These are phyloP conservation scores for Scheffersomyces parashehatae DNA, from an alignment of 1,139 yeast species.

Conservation along the genomic window DNA sequence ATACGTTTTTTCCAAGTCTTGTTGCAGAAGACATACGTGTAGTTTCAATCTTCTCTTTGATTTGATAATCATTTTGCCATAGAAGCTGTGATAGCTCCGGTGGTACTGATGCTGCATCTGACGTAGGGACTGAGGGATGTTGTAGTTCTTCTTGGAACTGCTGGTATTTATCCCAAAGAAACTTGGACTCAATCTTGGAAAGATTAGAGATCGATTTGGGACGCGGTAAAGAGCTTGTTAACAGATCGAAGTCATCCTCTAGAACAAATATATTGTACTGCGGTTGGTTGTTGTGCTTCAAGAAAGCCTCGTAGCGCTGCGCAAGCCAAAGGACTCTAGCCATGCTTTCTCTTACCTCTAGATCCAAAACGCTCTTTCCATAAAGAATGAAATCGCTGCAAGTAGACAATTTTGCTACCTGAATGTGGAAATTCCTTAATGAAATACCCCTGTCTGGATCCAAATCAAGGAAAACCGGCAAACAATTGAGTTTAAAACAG, in stretches of 20 bases:
- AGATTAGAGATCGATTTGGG: conserved; percentile 4
- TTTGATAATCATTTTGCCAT: conserved; percentile 74
- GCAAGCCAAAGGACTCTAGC: conserved; percentile 57
- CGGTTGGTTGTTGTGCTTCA: conserved; percentile 3
- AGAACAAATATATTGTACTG: conserved; percentile 21
- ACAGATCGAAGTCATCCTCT: conserved; percentile 4
- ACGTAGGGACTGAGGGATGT: background rate
- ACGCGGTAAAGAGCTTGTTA: background rate
- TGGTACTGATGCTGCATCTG: conserved; percentile 1
- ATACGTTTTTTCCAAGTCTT: conserved; percentile 53
- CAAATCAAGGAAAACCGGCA: conserved; percentile 56
- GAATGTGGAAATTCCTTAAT: conserved; percentile 74
- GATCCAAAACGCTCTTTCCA: conserved; percentile 11
- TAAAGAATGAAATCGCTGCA: conserved; percentile 73
- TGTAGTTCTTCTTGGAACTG: background rate
- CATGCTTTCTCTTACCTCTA: conserved; percentile 25
- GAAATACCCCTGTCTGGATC: conserved; percentile 72
- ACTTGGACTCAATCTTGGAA: conserved; percentile 5
- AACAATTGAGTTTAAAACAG: conserved; percentile 40
- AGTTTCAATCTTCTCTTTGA: conserved; percentile 79
- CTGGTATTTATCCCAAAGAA: conserved; percentile 5
- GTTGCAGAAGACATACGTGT: conserved; percentile 84
- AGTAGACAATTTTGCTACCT: conserved; percentile 67
- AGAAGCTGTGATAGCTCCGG: conserved; percentile 1
- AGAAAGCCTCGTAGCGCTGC: conserved; percentile 38